Conservation (phyloP, 106 monocot genomes). For the Agapanthus africanus region DNA sequence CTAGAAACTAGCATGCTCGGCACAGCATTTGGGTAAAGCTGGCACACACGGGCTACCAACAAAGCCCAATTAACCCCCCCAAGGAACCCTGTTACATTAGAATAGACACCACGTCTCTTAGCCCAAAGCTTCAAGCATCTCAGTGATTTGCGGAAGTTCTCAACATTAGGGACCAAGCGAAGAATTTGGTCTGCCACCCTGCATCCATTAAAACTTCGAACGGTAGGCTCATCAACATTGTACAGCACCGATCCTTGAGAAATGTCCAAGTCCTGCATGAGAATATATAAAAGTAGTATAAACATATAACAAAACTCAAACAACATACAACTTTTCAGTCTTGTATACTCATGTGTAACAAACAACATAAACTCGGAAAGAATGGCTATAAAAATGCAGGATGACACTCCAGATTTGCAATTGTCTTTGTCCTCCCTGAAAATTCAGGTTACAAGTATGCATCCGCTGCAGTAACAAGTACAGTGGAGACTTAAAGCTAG, state of each 20-base stretch:
- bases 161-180: constrained; percentile 83
- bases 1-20: constrained; percentile 91
- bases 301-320: neutral
- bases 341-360: neutral
- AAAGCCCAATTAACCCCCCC: constrained; percentile 97
- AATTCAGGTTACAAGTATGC: neutral
- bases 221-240: constrained; percentile 84
- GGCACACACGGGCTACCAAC: constrained; percentile 84
- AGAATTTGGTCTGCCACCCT: constrained; percentile 97
- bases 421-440: neutral
- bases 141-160: constrained; percentile 86
- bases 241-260: constrained; percentile 82
- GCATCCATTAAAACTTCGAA: constrained; percentile 96
- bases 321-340: neutral
- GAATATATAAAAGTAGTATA: neutral
- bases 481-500: neutral
- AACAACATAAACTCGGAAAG: neutral
- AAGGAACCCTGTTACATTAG: constrained; percentile 99
- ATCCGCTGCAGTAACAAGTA: neutral
- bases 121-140: constrained; percentile 95
- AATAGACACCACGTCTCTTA: constrained; percentile 90
- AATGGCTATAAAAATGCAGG: neutral
- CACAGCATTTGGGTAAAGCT: constrained; percentile 92
- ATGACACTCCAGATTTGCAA: neutral
- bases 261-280: constrained; percentile 83